phyloP scores from a whole-genome alignment of 352 stramenopile species.

The Thalassiosira hispida region DNA sequence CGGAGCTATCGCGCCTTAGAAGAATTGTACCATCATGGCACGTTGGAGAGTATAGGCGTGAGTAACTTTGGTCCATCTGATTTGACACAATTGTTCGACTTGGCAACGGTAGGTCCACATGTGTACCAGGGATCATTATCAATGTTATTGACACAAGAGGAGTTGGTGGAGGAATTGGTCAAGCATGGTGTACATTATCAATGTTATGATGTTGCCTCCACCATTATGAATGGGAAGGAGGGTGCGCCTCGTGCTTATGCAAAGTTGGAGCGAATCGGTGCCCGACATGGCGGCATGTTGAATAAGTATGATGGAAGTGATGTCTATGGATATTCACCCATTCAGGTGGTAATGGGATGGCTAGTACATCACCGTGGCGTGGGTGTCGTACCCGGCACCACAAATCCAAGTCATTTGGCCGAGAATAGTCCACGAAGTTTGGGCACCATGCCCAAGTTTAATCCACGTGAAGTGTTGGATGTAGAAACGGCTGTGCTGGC shows the following conservation, averaged over 20 bases:
- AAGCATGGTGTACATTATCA: slow-evolving; percentile 50
- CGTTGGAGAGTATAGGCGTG: slow-evolving; percentile 75
- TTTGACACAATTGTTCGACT: slow-evolving; percentile 50
- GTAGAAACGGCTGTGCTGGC: slow-evolving; percentile 63
- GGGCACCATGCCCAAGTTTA: slow-evolving; percentile 53
- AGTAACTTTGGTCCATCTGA: slow-evolving; percentile 80
- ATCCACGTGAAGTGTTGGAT: slow-evolving; percentile 48
- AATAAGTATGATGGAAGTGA: background rate
- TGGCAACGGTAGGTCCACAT: slow-evolving; percentile 62
- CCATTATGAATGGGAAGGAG: slow-evolving; percentile 26
- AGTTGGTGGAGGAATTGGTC: slow-evolving; percentile 39
- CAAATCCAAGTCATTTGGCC: slow-evolving; percentile 54
- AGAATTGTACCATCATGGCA: slow-evolving; percentile 47
- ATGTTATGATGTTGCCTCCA: slow-evolving; percentile 36
- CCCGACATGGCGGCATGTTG: slow-evolving; percentile 17
- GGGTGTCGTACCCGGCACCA: slow-evolving; percentile 73
- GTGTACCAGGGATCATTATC: slow-evolving; percentile 70
- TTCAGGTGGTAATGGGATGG: slow-evolving; percentile 71
- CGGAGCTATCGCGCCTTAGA: slow-evolving; percentile 76
- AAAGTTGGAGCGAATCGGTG: slow-evolving; percentile 34
- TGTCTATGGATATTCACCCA: slow-evolving; percentile 32
- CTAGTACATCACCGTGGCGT: slow-evolving; percentile 68
- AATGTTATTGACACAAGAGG: slow-evolving; percentile 63
- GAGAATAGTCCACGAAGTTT: slow-evolving; percentile 75
- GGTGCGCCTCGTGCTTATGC: slow-evolving; percentile 53